These are phyloP conservation scores for Pleurotus platypus DNA, from an alignment of 768 basidiomycete species.

Conservation along the genomic window DNA sequence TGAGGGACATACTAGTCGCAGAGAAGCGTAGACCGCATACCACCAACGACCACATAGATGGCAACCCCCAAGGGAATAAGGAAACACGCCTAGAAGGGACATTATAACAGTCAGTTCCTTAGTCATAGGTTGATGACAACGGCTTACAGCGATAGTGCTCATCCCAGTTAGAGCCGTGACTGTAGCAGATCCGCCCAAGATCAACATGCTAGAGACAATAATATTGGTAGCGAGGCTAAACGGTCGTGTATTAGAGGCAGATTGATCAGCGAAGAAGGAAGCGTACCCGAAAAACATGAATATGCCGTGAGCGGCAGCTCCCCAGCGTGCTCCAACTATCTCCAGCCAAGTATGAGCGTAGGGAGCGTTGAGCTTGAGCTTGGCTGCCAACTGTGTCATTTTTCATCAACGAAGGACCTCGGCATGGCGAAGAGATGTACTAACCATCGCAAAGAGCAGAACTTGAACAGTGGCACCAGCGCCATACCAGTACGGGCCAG, in stretches of 20 bases:
- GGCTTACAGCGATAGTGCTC: conserved; percentile 70
- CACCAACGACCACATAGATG: conserved; percentile 84
- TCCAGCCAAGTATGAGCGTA: conserved; percentile 88
- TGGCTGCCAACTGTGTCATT: conserved; percentile 67
- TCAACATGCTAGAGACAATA: conserved; percentile 85
- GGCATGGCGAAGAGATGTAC: conserved; percentile 9
- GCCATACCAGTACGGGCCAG: conserved; percentile 90
- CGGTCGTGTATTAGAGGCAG: background rate
- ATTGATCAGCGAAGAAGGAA: background rate
- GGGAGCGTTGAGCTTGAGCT: conserved; percentile 89
- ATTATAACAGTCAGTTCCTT: background rate
- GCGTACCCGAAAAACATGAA: conserved; percentile 87
- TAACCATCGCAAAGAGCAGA: conserved; percentile 81
- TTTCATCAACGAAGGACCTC: background rate
- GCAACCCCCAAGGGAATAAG: conserved; percentile 85
- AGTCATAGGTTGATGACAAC: background rate
- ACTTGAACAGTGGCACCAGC: conserved; percentile 88
- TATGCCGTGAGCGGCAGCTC: conserved; percentile 68
- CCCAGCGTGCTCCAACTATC: conserved; percentile 81
- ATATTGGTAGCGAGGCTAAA: conserved; percentile 81
- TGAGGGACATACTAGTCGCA: conserved; percentile 72
- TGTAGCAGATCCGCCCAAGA: conserved; percentile 81
- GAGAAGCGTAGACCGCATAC: conserved; percentile 81
- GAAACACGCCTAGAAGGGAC: conserved; percentile 66
- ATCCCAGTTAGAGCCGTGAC: conserved; percentile 88